These are phyloP conservation scores for Phytophthora europaea DNA, from an alignment of 352 stramenopile genomes.

Conservation along the genomic window DNA sequence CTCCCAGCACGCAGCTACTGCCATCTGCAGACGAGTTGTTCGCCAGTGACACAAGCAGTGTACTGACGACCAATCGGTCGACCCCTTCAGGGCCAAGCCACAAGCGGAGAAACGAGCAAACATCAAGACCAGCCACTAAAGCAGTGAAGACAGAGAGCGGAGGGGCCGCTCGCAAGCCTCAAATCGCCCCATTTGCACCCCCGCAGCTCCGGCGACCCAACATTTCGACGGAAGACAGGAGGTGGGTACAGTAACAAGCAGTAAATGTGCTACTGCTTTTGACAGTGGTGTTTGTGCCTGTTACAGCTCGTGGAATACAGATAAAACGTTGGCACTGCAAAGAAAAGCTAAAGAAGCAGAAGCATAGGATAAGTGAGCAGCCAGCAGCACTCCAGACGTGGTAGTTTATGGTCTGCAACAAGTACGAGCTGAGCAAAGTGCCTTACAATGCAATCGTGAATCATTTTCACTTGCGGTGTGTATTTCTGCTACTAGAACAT, in stretches of 20 bases:
- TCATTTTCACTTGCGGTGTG: no score
- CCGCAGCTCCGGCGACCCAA: constrained; percentile 77
- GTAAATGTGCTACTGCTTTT: background rate
- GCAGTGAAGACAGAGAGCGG: constrained; percentile 26
- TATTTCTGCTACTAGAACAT: no score
- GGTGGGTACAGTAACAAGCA: constrained; percentile 34
- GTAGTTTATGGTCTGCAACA: no score
- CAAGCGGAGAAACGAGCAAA: constrained; percentile 43
- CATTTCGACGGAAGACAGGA: constrained; percentile 75
- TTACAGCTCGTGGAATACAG: constrained; percentile 74
- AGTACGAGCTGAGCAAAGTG: no score
- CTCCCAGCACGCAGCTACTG: constrained; percentile 15
- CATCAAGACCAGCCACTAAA: constrained; percentile 28
- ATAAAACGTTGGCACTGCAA: constrained; percentile 65
- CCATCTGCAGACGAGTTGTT: constrained; percentile 65
- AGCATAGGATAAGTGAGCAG: constrained; percentile 4
- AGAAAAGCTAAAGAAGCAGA: constrained; percentile 40
- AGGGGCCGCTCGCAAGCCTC: constrained; percentile 15
- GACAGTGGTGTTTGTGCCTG: background rate
- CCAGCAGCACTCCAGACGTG: no score
- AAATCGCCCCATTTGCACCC: constrained; percentile 51
- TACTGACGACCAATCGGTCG: constrained; percentile 21
- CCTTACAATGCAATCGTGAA: no score
- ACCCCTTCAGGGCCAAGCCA: constrained; percentile 9
- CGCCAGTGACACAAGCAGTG: constrained; percentile 43